phyloP scores from a whole-genome alignment of 176 grass and related monocot species.

The Paspalum vaginatum region DNA sequence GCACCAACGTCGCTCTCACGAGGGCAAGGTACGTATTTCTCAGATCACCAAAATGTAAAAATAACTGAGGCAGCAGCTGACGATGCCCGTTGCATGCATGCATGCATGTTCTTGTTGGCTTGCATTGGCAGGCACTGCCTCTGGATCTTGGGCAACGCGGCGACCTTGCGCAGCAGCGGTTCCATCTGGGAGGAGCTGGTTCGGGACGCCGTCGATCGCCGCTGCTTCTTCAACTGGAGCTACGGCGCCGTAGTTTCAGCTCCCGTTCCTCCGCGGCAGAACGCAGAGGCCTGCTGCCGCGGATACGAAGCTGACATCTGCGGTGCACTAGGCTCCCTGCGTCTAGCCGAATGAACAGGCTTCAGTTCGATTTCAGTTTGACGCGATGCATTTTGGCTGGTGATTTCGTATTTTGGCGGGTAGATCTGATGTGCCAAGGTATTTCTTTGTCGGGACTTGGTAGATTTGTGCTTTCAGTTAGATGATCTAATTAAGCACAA shows the following conservation, averaged over 20 bases:
- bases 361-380: background rate
- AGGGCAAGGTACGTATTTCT: constrained; percentile 56
- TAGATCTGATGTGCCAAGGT: background rate
- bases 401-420: background rate
- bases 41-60: background rate
- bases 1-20: constrained; percentile 66
- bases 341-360: background rate
- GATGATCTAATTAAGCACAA: background rate
- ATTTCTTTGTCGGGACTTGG: background rate
- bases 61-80: background rate
- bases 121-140: constrained; percentile 54
- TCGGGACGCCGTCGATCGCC: constrained; percentile 52
- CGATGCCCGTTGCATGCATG: too few relatives aligned
- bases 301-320: background rate
- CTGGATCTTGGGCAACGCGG: constrained; percentile 66
- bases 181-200: constrained; percentile 70
- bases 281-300: background rate
- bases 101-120: background rate
- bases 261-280: background rate
- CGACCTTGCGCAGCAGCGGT: constrained; percentile 47
- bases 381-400: constrained; percentile 1
- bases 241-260: background rate
- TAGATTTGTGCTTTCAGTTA: background rate
- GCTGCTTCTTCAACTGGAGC: constrained; percentile 55
- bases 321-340: background rate